Base-by-base conservation (phyloP, 2,329 filamentous ascomycete genomes). In the Fusarium pseudoanthophilum region DNA sequence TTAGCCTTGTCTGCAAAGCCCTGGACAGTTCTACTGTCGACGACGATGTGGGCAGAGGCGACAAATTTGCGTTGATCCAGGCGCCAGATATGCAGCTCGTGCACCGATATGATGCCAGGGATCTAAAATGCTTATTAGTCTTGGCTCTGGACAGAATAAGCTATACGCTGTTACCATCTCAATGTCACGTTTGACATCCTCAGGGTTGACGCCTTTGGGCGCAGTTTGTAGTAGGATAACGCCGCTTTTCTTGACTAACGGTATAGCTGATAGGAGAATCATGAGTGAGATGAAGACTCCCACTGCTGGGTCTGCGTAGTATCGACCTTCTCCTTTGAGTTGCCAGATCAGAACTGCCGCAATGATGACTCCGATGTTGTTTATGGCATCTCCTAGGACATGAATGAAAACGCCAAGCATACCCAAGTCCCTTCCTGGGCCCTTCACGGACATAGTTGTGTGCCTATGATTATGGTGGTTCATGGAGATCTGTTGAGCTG, bases 361-460 rank as follows among this genome's bases (percentile, higher is more conserved):
- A 40, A 91, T 83, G 55, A 94, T 93, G 67, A 95, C 92, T 15
- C 92, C 92, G 16, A 94, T 80, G 75, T 95, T 95, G 82, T 94
- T 95, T 71, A 92, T 85, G 10, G 92, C 91, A 76, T 95, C 93
- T 37, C 92, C 91, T 6, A 93, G 77, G 32, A 95, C 88, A 76
- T 95, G 93, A 20, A 93, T 81, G 16, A 95, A 78, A 2, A 93
- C 92, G 4, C 91, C 92, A 69, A 92, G 83, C 85, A 93, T 91
- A 16, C 90, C 92, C n/a, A 95, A 84, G 77, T 95, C 91, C 64
- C 85, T 85, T 2, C 84, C 84, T 1, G 82, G 83, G 20, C 70
- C 45, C 30, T 39, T 55, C 9, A 79, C 67, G 26, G 77, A 75
- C 24, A 79, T 63, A 13, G 77, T 70, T 21, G 79, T 80, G 72